These are phyloP conservation scores for Mycena vulgaris DNA, from an alignment of 768 basidiomycete genomes.

Conservation along the genomic window DNA sequence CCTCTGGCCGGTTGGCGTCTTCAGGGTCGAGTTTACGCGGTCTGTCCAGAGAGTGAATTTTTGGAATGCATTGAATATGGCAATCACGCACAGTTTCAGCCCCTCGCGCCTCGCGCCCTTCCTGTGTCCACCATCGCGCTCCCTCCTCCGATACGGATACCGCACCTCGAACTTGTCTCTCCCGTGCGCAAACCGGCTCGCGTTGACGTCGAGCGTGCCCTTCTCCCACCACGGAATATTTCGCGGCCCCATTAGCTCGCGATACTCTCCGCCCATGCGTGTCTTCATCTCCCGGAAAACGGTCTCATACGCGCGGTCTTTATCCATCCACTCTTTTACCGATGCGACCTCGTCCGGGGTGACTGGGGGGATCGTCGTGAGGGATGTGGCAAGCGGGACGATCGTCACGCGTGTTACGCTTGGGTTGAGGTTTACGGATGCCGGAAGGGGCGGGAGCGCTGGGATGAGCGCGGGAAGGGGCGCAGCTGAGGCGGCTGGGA, in stretches of 20 bases:
- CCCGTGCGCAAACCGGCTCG: slow-evolving; percentile 58
- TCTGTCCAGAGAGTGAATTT: slow-evolving; percentile 45
- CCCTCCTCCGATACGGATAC: slow-evolving; percentile 58
- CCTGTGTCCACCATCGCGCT: slow-evolving; percentile 57
- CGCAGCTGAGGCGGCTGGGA: slow-evolving; percentile 31
- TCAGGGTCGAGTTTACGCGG: slow-evolving; percentile 72
- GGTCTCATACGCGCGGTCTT: slow-evolving; percentile 72
- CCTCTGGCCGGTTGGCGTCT: slow-evolving; percentile 77
- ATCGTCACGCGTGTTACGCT: slow-evolving; percentile 72
- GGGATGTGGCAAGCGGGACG: slow-evolving; percentile 72
- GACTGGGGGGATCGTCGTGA: slow-evolving; percentile 69
- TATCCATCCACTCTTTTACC: slow-evolving; percentile 75
- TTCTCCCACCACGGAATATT: slow-evolving; percentile 76
- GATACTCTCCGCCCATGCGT: slow-evolving; percentile 67
- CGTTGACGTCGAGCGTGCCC: slow-evolving; percentile 56
- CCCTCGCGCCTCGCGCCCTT: slow-evolving; percentile 77
- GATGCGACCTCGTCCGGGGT: slow-evolving; percentile 63
- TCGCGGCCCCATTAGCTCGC: slow-evolving; percentile 59
- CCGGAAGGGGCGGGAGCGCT: slow-evolving; percentile 60
- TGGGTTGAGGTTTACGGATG: slow-evolving; percentile 65
- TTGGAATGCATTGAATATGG: slow-evolving; percentile 20
- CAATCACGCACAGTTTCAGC: slow-evolving; percentile 78
- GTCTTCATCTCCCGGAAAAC: slow-evolving; percentile 64
- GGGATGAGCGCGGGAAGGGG: slow-evolving; percentile 42
- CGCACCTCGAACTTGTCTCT: slow-evolving; percentile 68